Base-by-base conservation (phyloP, 2,329 filamentous ascomycete species). In the Fusarium sp. region DNA sequence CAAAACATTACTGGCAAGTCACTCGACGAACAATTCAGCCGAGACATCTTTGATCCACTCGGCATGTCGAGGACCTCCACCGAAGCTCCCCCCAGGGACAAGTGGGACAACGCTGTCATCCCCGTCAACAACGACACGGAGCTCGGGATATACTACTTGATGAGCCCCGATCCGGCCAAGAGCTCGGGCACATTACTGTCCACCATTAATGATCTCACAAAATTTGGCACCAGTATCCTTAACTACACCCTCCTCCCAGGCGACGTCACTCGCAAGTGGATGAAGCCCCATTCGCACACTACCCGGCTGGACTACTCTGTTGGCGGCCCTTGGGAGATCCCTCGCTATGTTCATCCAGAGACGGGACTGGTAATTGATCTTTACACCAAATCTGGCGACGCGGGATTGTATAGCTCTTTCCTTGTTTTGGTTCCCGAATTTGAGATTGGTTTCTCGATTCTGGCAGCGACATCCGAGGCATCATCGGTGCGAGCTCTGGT, bases 391-490 rank as follows among this genome's bases (percentile, higher is more conserved):
- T 55, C 61, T 7, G 67, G 67, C 5, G 49, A 64, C 8, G 42
- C 24, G 22, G 56, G 42, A 12, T 33, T 14, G 20, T 22, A 27
- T 10, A 55, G 40, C 86, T 85, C 67, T 80, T 79, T 79, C 80
- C 2, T 77, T 81, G 10, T 62, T 2, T 74, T 87, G 6, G 68
- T 86, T 4, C 85, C 84, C 1, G 84, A 86, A 66, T 85, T 81
- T 57, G 80, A 83, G 56, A 76, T 84, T 16, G 85, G 85, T 1
- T 83, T 86, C 65, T 79, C 77, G 1, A 74, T 85, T 20, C 76
- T 86, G 1, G 70, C 80, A 2, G 85, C 14, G 6, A 16, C 20
- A 82, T 12, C 20, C 44, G 17, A 7, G 44, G 51, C 1, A 49
- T 17, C 44, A 33, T 35, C 24, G 24, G 24, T 33, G 11, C 53